These are phyloP conservation scores for Candida methanosorbosa DNA, from an alignment of 805 yeast genomes.

Conservation along the genomic window DNA sequence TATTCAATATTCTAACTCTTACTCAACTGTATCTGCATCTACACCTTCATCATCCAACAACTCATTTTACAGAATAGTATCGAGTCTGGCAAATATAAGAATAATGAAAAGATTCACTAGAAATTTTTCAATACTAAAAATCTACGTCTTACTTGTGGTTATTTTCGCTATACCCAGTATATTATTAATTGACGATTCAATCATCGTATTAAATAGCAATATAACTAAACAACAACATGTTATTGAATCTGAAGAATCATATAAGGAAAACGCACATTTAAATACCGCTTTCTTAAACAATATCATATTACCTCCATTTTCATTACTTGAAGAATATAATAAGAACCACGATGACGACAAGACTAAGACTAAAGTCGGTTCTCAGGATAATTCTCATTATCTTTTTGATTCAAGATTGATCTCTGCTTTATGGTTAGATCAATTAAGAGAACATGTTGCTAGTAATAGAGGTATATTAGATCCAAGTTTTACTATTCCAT, in stretches of 20 bases:
- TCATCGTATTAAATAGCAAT: too few relatives aligned
- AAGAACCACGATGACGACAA: not conserved
- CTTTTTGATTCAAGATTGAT: conserved; percentile 24
- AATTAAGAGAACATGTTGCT: conserved; percentile 8
- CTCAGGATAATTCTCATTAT: not conserved
- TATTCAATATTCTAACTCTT: too few relatives aligned
- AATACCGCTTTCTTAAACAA: conserved; percentile 28
- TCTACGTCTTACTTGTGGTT: conserved; percentile 8
- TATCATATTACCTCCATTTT: conserved; percentile 55
- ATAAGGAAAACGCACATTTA: conserved; percentile 6
- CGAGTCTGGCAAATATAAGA: too few relatives aligned
- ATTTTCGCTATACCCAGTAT: conserved; percentile 10
- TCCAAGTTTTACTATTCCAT: conserved; percentile 19
- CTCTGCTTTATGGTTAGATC: conserved; percentile 20
- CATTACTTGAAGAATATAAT: conserved; percentile 1
- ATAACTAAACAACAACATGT: too few relatives aligned
- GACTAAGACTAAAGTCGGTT: too few relatives aligned
- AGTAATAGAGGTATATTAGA: conserved; percentile 11
- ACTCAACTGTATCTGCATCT: too few relatives aligned
- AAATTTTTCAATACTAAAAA: conserved; percentile 7
- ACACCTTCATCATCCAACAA: too few relatives aligned
- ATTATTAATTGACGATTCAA: conserved; percentile 9
- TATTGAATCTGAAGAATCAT: conserved; percentile 6
- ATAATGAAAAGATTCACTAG: conserved; percentile 4
- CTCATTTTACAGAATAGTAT: too few relatives aligned